These are phyloP conservation scores for Rhynchospora breviuscula DNA, from an alignment of 176 grass and related monocot species.

Conservation along the genomic window DNA sequence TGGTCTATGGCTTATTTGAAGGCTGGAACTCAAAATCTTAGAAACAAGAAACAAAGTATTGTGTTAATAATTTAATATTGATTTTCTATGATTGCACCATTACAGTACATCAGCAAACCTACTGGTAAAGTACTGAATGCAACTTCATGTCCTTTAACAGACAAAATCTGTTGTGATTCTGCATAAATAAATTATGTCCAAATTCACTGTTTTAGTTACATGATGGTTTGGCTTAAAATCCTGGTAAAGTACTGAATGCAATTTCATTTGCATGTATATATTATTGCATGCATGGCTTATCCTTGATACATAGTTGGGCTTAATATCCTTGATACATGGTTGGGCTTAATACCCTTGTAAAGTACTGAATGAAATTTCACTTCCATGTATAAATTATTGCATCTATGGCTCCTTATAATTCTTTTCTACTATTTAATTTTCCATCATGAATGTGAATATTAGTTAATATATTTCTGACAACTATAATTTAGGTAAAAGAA, in stretches of 20 bases:
- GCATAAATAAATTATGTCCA: neutral
- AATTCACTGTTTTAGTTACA: neutral
- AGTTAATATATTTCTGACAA: slow-evolving; percentile 3
- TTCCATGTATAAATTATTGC: neutral
- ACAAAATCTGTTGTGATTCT: neutral
- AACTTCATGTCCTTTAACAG: neutral
- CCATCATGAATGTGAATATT: neutral
- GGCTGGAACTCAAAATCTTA: slow-evolving; percentile 5
- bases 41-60: neutral
- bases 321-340: too few species aligned
- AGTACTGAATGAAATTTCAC: neutral
- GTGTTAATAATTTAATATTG: neutral
- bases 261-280: too few species aligned
- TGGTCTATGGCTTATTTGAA: neutral
- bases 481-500: slow-evolving; percentile 64
- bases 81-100: slow-evolving; percentile 2
- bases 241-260: too few species aligned
- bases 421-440: neutral
- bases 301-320: too few species aligned
- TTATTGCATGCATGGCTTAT: too few species aligned
- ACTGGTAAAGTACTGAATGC: neutral
- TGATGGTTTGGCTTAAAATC: too few species aligned
- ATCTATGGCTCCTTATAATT: neutral
- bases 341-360: too few species aligned
- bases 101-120: neutral